phyloP scores from a whole-genome alignment of 208 protist species.

The Acanthamoeba divionensis region DNA sequence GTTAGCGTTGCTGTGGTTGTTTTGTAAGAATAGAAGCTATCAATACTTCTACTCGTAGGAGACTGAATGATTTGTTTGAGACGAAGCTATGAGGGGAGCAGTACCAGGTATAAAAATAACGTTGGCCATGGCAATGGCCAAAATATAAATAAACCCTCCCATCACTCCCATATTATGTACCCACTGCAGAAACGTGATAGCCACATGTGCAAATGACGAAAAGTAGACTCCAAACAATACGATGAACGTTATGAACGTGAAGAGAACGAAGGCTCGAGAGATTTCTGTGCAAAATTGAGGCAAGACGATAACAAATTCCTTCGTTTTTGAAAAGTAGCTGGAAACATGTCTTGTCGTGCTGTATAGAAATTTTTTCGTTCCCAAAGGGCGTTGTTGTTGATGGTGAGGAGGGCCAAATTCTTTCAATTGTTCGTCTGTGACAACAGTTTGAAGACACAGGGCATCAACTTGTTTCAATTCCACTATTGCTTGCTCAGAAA shows the following conservation, averaged over 20 bases:
- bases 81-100: not conserved
- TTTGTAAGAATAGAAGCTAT: not conserved
- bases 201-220: constrained; percentile 32
- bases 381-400: too few species aligned
- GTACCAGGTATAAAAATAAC: constrained; percentile 43
- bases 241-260: not conserved
- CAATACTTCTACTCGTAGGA: too few species aligned
- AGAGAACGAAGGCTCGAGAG: not conserved
- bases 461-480: too few species aligned
- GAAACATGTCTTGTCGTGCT: too few species aligned
- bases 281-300: not conserved
- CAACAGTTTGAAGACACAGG: too few species aligned
- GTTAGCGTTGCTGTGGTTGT: not conserved
- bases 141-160: not conserved
- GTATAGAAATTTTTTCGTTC: too few species aligned
- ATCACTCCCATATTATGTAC: constrained; percentile 19
- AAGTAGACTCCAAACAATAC: constrained; percentile 26
- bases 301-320: not conserved
- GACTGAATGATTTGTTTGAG: not conserved
- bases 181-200: constrained; percentile 37
- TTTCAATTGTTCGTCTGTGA: too few species aligned
- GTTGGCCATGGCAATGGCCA: not conserved
- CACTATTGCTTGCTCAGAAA: too few species aligned
- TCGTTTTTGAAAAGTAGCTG: too few species aligned
- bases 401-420: too few species aligned